Evolutionary conservation across 192 early-diverging fungal species (phyloP).

Genomic region (Linnemannia zychae): DNA sequence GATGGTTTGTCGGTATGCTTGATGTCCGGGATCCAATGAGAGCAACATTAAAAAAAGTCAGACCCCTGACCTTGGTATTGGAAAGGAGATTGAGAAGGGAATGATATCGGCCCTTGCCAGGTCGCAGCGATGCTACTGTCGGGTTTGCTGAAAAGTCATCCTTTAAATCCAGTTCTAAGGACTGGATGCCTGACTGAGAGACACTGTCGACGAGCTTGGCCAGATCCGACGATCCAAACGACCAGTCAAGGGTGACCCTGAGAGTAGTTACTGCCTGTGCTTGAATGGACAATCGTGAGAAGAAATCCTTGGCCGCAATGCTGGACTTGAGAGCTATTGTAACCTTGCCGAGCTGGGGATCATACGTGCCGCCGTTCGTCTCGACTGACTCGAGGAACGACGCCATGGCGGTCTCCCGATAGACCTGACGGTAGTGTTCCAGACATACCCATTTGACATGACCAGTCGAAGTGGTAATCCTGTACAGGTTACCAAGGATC

Average conservation of each 20-base stretch:
- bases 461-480: no score
- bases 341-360: no score
- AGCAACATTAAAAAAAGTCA: not conserved
- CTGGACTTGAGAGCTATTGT: no score
- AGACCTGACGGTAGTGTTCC: no score
- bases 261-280: constrained; percentile 11
- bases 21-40: no score
- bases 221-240: constrained; percentile 7
- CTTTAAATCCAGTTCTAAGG: not conserved
- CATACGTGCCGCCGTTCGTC: no score
- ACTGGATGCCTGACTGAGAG: not conserved
- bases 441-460: no score
- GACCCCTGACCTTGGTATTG: not conserved
- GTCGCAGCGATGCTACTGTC: not conserved
- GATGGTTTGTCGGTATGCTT: no score
- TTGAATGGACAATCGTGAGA: no score
- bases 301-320: no score
- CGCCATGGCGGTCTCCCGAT: no score
- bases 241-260: not conserved
- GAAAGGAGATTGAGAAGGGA: constrained; percentile 2
- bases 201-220: not conserved
- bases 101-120: constrained; percentile 15
- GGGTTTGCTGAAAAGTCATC: not conserved
- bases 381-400: no score
- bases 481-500: not conserved